Evolutionary conservation across 192 early-diverging fungal genomes (phyloP), one percentile per base, ranked within the genome.

Genomic region (Podila epicladia): DNA sequence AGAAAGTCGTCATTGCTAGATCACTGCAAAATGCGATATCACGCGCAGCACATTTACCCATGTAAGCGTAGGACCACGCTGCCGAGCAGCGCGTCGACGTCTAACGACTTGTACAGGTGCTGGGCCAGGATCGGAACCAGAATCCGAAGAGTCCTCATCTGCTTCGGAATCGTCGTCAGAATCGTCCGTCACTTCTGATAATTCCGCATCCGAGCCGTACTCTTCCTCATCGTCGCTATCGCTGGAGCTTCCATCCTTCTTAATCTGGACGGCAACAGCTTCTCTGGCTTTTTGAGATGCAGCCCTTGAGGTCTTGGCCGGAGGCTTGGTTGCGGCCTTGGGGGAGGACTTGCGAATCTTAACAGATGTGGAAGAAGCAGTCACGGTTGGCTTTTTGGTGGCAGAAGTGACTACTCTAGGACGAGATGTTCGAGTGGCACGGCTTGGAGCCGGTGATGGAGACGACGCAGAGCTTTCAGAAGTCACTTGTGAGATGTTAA

Each of bases 251-350:
- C 55, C 63, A 5, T 58, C 57, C 5, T 50, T 38, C 37, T 75
- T 69, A n/a, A 71, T 26, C 29, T 72, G 70, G 20, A 65, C 69
- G 8, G 58, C 26, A 17, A 72, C 48, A 26, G 76, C 66, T 0
- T 32, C 71, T 37, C 62, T 12, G 12, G 77, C 77, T 24, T 35
- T 72, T 31, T 15, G 37, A 24, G 77, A 69, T 8, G 76, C 76
- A 22, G 62, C 65, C 22, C 76, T 61, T 33, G 26, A 32, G 9
- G 59, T 26, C 29, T 20, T 61, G 59, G 59, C 26, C 24, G 59
- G 59, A 13, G 26, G 24, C 59, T 15, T 28, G 20, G 12, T 20
- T 57, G 15, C 63, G 7, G 55, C 35, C 8, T 19, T 71, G 11
- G 45, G 35, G 31, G 66, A 58, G 0, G 51, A 45, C 5, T 45